Base-by-base conservation (phyloP, 83 land plant species). In the Picea abies region DNA sequence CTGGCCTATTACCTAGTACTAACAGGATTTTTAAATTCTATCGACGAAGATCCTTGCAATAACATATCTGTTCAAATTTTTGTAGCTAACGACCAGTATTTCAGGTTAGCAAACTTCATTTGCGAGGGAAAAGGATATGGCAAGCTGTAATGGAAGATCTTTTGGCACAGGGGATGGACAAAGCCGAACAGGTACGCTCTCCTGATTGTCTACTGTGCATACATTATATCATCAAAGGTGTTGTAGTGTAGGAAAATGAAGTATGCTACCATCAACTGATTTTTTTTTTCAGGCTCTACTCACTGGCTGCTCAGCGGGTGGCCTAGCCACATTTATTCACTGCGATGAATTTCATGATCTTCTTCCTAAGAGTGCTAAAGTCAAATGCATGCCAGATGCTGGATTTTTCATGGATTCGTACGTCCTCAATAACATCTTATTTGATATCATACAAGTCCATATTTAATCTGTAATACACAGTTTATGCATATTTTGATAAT, bases 261-360 rank as follows among this genome's bases (percentile, higher is more conserved):
- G 1, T 32, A 1, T 32, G 35, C 35, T 32, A 32, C 35, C 1
- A 32, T 32, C 35, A 32, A 32, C 35, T 32, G 35, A 60, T 60
- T 10, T 60, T 10, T 60, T 60, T 10, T 10, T 60, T n/a, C 85
- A 94, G 96, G 96, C 95, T 78, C 63, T 94, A 22, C 89, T 94
- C 1, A 85, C 93, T 64, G 96, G 96, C 7, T 90, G 93, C 83
- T 94, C 96, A 39, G 96, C 96, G 62, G 96, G 96, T 22, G 96
- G 93, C 25, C 72, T 94, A 61, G 56, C 93, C 15, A 61, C 92
- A 23, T 86, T 91, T 79, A 69, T 94, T 66, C 91, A 92, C 81
- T 94, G 96, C 71, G 91, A 92, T 86, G 78, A 44, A 15, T 92
- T 94, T 79, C 82, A 79, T 20, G 64, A 86, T 37, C 84, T 89